phyloP scores from a whole-genome alignment of 116 monocot species.

The Cymodocea nodosa region DNA sequence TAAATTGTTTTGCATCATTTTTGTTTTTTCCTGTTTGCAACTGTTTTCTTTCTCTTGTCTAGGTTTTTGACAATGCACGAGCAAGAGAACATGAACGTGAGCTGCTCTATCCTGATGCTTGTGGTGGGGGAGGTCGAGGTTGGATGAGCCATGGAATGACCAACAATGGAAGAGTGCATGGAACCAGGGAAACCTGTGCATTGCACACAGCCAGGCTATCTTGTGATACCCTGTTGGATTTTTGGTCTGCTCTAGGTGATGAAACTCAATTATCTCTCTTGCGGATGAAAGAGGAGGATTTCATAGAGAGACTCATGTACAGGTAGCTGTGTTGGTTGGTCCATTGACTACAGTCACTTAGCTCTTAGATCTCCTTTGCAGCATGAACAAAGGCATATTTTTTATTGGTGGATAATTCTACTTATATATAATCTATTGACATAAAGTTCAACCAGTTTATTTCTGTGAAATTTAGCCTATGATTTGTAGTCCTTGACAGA shows the following conservation, averaged over 20 bases:
- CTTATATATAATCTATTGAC: too few relatives aligned
- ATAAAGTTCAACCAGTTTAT: too few relatives aligned
- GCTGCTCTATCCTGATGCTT: conserved; percentile 93
- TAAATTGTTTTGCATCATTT: too few relatives aligned
- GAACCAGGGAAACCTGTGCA: conserved; percentile 88
- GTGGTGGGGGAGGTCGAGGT: conserved; percentile 90
- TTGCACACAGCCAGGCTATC: conserved; percentile 88
- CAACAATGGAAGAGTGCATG: conserved; percentile 71
- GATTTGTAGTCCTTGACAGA: too few relatives aligned
- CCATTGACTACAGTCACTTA: neutral
- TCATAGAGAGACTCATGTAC: conserved; percentile 89
- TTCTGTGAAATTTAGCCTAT: too few relatives aligned
- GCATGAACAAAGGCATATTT: neutral
- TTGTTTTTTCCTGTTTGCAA: too few relatives aligned
- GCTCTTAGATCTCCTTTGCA: neutral
- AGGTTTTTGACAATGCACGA: conserved; percentile 88
- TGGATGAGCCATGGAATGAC: conserved; percentile 94
- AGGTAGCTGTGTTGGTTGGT: conserved; percentile 30
- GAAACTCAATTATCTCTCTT: conserved; percentile 65
- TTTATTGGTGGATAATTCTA: too few relatives aligned
- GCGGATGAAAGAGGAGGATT: conserved; percentile 96
- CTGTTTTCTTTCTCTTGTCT: neutral
- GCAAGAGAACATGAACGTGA: conserved; percentile 84
- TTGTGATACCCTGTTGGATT: conserved; percentile 78
- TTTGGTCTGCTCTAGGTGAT: conserved; percentile 76